These are phyloP conservation scores for Ceratobasidium sp. DNA, from an alignment of 1,284 basidiomycete genomes.

Conservation along the genomic window DNA sequence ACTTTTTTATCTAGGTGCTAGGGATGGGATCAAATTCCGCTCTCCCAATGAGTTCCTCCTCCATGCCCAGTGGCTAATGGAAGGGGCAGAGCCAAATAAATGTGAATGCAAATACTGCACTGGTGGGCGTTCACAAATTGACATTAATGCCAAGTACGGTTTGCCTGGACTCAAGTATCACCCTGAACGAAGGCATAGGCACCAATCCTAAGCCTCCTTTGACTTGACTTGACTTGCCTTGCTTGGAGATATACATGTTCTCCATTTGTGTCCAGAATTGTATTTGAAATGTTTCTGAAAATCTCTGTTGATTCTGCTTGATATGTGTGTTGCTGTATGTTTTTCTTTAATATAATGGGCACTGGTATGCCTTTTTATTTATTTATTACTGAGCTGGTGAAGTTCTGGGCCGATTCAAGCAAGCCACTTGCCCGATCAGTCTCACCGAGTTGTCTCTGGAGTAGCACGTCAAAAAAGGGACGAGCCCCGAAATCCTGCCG, in stretches of 20 bases:
- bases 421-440: neutral
- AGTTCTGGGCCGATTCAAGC: neutral
- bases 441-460: neutral
- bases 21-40: neutral
- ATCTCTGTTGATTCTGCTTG: neutral
- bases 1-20: neutral
- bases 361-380: slow-evolving; percentile 15
- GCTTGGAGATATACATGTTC: neutral
- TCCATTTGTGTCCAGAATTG: neutral
- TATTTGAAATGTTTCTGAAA: neutral
- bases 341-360: neutral
- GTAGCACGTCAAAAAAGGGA: neutral
- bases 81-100: neutral
- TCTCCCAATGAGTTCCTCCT: slow-evolving; percentile 31
- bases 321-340: neutral
- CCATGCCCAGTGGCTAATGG: slow-evolving; percentile 34
- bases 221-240: neutral
- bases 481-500: neutral
- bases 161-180: slow-evolving; percentile 6
- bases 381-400: neutral
- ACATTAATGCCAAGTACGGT: neutral
- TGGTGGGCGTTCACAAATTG: slow-evolving; percentile 11
- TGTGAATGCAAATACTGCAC: slow-evolving; percentile 26
- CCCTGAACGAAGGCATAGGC: neutral
- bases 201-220: neutral